These are phyloP conservation scores for Pulveroboletus sp. DNA, from an alignment of 1,284 basidiomycete genomes.

Conservation along the genomic window DNA sequence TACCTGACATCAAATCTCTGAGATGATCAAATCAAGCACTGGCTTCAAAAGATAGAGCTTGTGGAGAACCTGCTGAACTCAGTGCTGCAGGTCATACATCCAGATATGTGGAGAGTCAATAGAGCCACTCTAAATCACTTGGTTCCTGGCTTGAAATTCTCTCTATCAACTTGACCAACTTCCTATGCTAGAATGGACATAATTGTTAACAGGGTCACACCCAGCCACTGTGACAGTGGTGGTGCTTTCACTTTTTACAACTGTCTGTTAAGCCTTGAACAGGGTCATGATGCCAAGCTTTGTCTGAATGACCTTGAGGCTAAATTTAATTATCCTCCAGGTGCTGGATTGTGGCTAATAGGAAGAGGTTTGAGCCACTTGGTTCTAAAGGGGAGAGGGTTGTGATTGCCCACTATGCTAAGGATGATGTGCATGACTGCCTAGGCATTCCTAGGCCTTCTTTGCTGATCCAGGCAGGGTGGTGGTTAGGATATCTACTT, in stretches of 20 bases:
- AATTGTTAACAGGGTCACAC: background rate
- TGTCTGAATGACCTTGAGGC: conserved; percentile 1
- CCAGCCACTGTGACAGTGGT: background rate
- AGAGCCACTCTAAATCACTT: no score
- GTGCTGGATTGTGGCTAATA: background rate
- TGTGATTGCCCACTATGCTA: conserved; percentile 9
- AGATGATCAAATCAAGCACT: background rate
- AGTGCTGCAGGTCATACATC: background rate
- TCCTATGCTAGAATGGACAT: conserved; percentile 4
- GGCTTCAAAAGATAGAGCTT: background rate
- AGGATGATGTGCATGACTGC: conserved; percentile 13
- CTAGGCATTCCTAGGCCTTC: background rate
- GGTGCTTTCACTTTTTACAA: background rate
- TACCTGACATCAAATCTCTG: background rate
- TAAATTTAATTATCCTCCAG: conserved; percentile 6
- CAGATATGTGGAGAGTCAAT: background rate
- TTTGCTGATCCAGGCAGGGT: background rate
- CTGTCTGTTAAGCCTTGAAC: conserved; percentile 3
- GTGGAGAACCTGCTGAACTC: background rate
- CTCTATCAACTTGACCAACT: conserved; percentile 1
- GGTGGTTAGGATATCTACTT: background rate
- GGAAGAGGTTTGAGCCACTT: background rate
- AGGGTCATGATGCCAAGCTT: background rate
- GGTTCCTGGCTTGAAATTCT: background rate
- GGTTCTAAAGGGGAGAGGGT: conserved; percentile 6